Evolutionary conservation across 345 rosid genomes (phyloP).

Genomic region (Salix udensis): DNA sequence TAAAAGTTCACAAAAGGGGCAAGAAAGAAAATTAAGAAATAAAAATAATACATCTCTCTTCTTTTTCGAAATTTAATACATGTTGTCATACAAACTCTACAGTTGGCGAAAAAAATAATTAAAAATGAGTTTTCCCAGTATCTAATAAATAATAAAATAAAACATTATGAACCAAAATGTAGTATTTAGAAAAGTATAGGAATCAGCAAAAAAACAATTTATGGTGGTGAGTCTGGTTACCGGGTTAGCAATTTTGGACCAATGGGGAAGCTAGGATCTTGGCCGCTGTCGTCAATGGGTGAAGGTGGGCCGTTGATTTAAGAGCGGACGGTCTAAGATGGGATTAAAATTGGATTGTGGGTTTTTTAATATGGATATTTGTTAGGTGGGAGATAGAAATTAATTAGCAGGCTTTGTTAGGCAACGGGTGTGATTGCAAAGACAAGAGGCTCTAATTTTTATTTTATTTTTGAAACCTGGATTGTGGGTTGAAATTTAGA

Average conservation of each 20-base stretch:
- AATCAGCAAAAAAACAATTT: not conserved
- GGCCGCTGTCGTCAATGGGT: slow-evolving; percentile 10
- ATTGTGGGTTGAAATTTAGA: not conserved
- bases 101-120: too few species aligned
- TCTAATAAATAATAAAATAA: too few species aligned
- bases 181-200: not conserved
- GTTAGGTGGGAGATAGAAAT: not conserved
- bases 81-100: too few species aligned
- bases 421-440: not conserved
- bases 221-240: not conserved
- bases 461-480: too few species aligned
- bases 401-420: not conserved
- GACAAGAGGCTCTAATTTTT: not conserved
- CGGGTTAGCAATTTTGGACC: slow-evolving; percentile 15
- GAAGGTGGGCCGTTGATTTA: slow-evolving; percentile 2
- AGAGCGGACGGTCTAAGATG: not conserved
- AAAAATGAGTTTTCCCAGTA: not conserved
- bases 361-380: not conserved
- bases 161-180: not conserved
- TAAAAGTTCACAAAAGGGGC: too few species aligned
- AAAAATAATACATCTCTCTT: too few species aligned
- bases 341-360: not conserved
- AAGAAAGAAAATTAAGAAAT: too few species aligned
- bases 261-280: slow-evolving; percentile 4
- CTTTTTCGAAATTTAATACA: too few species aligned